These are phyloP conservation scores for Prosopis cineraria DNA, from an alignment of 306 rosid species.

Conservation along the genomic window DNA sequence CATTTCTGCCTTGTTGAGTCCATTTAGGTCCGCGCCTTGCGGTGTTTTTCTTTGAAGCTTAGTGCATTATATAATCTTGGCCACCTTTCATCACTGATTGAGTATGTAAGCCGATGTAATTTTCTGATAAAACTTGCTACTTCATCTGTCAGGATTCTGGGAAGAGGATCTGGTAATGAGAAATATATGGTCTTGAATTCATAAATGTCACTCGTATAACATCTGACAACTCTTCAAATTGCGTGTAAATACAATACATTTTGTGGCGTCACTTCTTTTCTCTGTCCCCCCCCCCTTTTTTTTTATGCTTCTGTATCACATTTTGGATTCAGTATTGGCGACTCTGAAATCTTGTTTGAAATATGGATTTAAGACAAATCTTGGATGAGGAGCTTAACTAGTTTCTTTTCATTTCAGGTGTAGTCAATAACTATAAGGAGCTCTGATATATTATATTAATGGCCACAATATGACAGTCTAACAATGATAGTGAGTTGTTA, in stretches of 20 bases:
- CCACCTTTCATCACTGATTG: background rate
- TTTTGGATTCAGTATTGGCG: background rate
- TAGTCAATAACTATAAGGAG: background rate
- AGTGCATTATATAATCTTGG: background rate
- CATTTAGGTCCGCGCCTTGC: background rate
- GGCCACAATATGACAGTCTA: background rate
- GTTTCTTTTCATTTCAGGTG: background rate
- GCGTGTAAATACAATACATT: background rate
- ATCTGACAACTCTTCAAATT: background rate
- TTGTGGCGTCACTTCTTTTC: background rate
- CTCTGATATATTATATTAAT: conserved; percentile 23
- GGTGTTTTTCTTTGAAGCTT: background rate
- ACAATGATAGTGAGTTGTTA: background rate
- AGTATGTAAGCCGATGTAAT: background rate
- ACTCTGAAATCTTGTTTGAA: background rate
- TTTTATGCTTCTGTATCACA: background rate
- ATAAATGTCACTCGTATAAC: background rate
- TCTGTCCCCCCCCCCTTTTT: background rate
- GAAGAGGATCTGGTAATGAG: background rate
- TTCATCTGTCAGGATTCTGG: conserved; percentile 25
- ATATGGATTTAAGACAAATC: conserved; percentile 9
- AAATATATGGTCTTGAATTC: background rate
- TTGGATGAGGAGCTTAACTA: background rate
- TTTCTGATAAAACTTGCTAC: background rate
- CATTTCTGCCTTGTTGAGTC: background rate